Evolutionary conservation across 202 grass and related monocot genomes (phyloP).

Genomic region (Saccharum hybrid): DNA sequence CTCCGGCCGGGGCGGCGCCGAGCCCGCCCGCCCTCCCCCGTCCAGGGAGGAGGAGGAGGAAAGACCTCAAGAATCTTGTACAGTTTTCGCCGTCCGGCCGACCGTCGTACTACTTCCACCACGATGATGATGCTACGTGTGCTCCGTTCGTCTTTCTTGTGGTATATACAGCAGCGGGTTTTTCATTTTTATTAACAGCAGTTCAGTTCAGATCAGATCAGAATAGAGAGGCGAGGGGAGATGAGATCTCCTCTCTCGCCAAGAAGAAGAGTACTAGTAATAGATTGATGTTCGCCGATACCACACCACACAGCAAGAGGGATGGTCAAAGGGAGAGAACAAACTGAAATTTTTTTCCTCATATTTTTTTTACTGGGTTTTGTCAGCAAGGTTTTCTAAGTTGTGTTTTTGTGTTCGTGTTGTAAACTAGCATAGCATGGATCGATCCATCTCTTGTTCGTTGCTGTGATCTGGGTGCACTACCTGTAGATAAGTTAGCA

Average conservation of each 20-base stretch:
- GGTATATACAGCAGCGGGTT: slow-evolving; percentile 43
- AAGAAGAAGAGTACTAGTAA: neutral
- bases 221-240: slow-evolving; percentile 21
- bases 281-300: slow-evolving; percentile 28
- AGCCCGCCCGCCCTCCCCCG: neutral
- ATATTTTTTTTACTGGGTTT: slow-evolving; percentile 9
- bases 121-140: slow-evolving; percentile 19
- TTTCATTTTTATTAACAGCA: slow-evolving; percentile 40
- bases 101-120: neutral
- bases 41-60: neutral
- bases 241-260: neutral
- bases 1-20: neutral
- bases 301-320: neutral
- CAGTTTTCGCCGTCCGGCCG: slow-evolving; percentile 52
- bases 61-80: slow-evolving; percentile 47
- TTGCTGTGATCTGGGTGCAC: neutral
- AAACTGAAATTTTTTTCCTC: slow-evolving; percentile 6
- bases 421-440: slow-evolving; percentile 26
- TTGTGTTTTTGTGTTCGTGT: slow-evolving; percentile 5
- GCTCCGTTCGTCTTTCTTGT: slow-evolving; percentile 22
- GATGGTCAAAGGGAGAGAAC: neutral
- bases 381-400: neutral
- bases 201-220: slow-evolving; percentile 19
- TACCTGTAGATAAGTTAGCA: slow-evolving; percentile 41
- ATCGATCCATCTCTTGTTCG: slow-evolving; percentile 29